Evolutionary conservation across 495 filamentous ascomycete species (phyloP).

Genomic region (Ascobolus immersus): DNA sequence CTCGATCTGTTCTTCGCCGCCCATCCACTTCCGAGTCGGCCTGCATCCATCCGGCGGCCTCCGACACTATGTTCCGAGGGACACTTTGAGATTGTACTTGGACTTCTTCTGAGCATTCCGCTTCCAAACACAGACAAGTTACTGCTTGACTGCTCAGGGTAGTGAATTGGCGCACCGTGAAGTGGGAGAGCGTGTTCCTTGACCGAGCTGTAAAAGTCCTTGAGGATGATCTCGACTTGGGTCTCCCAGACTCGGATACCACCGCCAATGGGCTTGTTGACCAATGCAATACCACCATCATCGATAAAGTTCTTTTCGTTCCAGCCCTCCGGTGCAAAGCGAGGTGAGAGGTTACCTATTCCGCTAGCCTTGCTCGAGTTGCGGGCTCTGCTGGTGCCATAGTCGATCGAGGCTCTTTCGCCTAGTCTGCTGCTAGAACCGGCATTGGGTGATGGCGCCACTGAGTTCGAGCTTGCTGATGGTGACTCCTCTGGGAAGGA

Average conservation of each 20-base stretch:
- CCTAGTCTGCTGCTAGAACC: constrained; percentile 8
- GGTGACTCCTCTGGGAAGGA: constrained; percentile 3
- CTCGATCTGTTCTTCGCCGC: constrained; percentile 63
- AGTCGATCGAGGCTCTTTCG: constrained; percentile 10
- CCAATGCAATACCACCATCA: constrained; percentile 30
- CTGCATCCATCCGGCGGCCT: constrained; percentile 8
- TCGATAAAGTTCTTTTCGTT: constrained; percentile 12
- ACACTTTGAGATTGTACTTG: constrained; percentile 76
- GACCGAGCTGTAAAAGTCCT: constrained; percentile 78
- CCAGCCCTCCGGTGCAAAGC: constrained; percentile 4
- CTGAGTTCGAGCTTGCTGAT: constrained; percentile 1
- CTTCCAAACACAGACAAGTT: constrained; percentile 29
- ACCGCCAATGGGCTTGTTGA: constrained; percentile 55
- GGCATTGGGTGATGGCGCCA: constrained; percentile 10
- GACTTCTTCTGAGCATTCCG: constrained; percentile 50
- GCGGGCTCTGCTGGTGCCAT: constrained; percentile 8
- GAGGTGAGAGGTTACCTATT: constrained; percentile 8
- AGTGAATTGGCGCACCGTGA: constrained; percentile 27
- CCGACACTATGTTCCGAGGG: constrained; percentile 46
- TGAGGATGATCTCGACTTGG: constrained; percentile 69
- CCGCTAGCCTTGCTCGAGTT: constrained; percentile 11
- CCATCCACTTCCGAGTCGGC: constrained; percentile 40
- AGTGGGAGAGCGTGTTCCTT: constrained; percentile 62
- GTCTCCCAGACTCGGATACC: constrained; percentile 61
- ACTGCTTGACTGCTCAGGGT: too few relatives aligned